Base-by-base conservation (phyloP, 78 protist species). In the Speleostelium caveatum region DNA sequence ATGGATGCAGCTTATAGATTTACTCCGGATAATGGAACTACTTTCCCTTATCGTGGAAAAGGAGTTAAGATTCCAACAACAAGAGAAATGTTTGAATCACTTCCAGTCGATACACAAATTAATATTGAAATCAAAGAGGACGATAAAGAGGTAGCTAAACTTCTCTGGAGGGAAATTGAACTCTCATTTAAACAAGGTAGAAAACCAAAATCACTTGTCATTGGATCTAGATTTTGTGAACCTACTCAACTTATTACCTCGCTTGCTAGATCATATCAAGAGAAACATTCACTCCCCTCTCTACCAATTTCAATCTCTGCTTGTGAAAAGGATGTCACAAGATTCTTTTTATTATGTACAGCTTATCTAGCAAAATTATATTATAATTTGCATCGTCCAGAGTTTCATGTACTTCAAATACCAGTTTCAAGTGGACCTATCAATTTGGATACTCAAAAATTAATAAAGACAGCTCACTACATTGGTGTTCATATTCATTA, bases 81-180 rank as follows among this genome's bases (percentile, higher is more conserved):
- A 0, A 14, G 60, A 1, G 73, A 80, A 53, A 22, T 80, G 60
- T 80, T 80, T 55, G 71, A 68, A 14, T 0, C 2, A 7, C 32
- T 80, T 3, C 36, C 67, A 3, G 10, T 35, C 1, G 41, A 22
- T 22, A 56, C 67, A 0, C 69, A 71, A 68, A 7, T 80, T 2
- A 80, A 80, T 60, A 80, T 80, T 22, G 89, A 80, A 7, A 80
- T 80, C 8, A 80, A 80, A 41, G 89, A 80, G 26, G 69, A 80
- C 10, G 69, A 67, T 68, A 0, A 26, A 1, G 36, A 26, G 0
- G 89, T 80, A 1, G 63, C 89, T 1, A 45, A 80, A 28, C 4
- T n/a, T 8, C 42, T 80, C 7, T 80, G 89, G 89, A 65, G 12
- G 10, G 77, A 66, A 35, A 67, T 80, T 6, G 35, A 60, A 24